These are phyloP conservation scores for Annulohypoxylon nitens DNA, from an alignment of 495 filamentous ascomycete species.

Conservation along the genomic window DNA sequence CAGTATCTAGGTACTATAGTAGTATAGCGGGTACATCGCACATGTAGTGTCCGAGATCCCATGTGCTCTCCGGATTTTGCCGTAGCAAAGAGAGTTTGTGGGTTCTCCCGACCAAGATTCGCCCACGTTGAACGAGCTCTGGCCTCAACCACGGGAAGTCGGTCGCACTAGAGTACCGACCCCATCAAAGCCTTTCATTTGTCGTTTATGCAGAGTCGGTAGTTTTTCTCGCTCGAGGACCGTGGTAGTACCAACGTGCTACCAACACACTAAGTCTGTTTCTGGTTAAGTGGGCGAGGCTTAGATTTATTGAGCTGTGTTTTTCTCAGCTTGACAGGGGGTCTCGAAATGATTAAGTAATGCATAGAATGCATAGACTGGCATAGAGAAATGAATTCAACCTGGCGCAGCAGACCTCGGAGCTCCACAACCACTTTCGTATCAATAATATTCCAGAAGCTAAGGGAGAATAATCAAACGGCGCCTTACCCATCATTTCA, in stretches of 20 bases:
- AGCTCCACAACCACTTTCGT: not conserved
- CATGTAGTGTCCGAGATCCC: conserved; percentile 25
- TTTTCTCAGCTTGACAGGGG: conserved; percentile 44
- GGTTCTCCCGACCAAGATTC: conserved; percentile 7
- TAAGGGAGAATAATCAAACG: not conserved
- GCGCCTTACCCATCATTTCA: conserved; percentile 6
- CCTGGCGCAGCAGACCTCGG: conserved; percentile 33
- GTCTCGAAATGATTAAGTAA: not conserved
- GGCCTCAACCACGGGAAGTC: conserved; percentile 26
- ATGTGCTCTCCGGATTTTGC: conserved; percentile 26
- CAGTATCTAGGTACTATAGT: not conserved
- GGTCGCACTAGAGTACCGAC: conserved; percentile 25
- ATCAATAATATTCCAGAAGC: not conserved
- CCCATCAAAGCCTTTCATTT: conserved; percentile 14
- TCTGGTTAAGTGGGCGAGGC: conserved; percentile 32
- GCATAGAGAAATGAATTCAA: conserved; percentile 3
- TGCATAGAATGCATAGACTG: conserved; percentile 3
- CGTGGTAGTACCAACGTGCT: conserved; percentile 17
- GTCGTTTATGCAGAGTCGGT: conserved; percentile 29
- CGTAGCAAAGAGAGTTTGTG: conserved; percentile 17
- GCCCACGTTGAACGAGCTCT: conserved; percentile 13
- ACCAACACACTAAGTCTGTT: not conserved
- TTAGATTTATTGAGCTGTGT: conserved; percentile 30
- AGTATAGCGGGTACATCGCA: not conserved
- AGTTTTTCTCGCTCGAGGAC: conserved; percentile 17